Evolutionary conservation across 345 rosid species (phyloP).

Genomic region (Bretschneidera sinensis): DNA sequence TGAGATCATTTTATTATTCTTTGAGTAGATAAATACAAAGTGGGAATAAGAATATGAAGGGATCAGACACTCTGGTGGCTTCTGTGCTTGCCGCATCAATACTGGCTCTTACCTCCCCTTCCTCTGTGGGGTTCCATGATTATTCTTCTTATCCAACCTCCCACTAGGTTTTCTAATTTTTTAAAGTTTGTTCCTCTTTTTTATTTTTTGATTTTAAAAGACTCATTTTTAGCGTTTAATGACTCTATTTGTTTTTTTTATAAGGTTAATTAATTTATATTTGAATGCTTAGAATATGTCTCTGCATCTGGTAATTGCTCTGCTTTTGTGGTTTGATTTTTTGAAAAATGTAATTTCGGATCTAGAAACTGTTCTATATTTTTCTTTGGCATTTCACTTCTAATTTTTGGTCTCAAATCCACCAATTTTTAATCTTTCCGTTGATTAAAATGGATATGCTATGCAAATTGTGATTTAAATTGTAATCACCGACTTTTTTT

Average conservation of each 20-base stretch:
- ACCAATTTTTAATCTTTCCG: too few relatives aligned
- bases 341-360: too few relatives aligned
- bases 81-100: constrained; percentile 44
- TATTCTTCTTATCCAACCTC: constrained; percentile 2
- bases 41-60: constrained; percentile 29
- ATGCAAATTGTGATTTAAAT: background rate
- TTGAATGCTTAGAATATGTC: background rate
- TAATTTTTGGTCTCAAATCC: too few relatives aligned
- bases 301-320: too few relatives aligned
- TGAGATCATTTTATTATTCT: background rate
- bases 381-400: too few relatives aligned
- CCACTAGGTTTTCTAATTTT: constrained; percentile 8
- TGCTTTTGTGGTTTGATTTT: too few relatives aligned
- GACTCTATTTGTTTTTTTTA: too few relatives aligned
- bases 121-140: constrained; percentile 17
- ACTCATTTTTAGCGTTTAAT: too few relatives aligned
- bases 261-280: too few relatives aligned
- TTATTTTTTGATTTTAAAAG: background rate
- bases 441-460: background rate
- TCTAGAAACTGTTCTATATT: too few relatives aligned
- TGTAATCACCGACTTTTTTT: too few relatives aligned
- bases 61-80: constrained; percentile 35
- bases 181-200: too few relatives aligned
- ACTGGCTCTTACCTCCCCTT: constrained; percentile 41
- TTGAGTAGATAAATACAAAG: background rate